Evolutionary conservation across 108 stramenopile species (phyloP), one percentile per base, ranked within the genome.

Genomic region (Discostella stelligeroides): DNA sequence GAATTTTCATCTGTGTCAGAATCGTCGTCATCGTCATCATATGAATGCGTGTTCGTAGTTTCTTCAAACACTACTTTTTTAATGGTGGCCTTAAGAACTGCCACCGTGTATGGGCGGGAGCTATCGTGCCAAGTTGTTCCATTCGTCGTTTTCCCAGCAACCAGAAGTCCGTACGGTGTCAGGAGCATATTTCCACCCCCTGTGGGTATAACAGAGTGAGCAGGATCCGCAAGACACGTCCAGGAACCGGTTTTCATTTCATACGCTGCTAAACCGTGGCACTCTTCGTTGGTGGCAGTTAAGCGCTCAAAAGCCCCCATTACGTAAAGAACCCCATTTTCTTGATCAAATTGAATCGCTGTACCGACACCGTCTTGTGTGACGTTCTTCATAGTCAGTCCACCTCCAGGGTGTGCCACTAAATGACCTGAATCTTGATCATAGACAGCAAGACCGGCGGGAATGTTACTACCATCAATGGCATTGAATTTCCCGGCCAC

Each of bases 401-500:
- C 96, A 27, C 96, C 96, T 6, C 93, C 96, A 38, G 92, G 88
- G 79, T 93, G 92, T 15, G 90, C 92, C 41, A 90, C 87, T 29
- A 96, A 72, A 73, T 88, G 88, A 1, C 96, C 93, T 18, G 88
- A 88, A 46, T 83, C 83, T 45, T 82, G 70, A 68, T 92, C 87
- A 79, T 92, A 95, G n/a, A 92, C 84, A 4, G 93, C 96, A 28
- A 95, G 69, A 12, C 88, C 90, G 14, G 92, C 85, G 15, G 93
- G 85, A 21, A 95, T 85, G 67, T 92, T 89, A 25, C 82, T 78
- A 24, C 92, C 92, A 73, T 93, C 93, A 51, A 94, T 90, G 7
- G 90, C 82, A 68, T 95, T 91, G 72, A 96, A 96, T 59, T 92
- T 92, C 43, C 96, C 96, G 11, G 90, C 89, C 25, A 96, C 92